Evolutionary conservation across 179 eudicot species (phyloP), one percentile per base, ranked within the genome.

Genomic region (Monotropa hypopitys): DNA sequence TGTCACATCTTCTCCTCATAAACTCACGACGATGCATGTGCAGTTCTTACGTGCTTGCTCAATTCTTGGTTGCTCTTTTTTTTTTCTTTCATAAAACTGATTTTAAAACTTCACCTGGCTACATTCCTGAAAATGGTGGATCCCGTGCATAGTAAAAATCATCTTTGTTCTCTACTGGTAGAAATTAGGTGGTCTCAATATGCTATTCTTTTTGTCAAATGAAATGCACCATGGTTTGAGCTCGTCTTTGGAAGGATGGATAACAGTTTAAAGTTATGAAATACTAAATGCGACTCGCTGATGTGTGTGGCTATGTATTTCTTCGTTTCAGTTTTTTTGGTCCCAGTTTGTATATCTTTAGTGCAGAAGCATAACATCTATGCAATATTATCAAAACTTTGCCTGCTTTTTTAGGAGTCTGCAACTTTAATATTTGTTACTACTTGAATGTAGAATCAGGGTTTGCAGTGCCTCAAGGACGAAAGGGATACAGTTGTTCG

Each of bases 401-500:
- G 21, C 49, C 30, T 9, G 33, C 16, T 26, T 26, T n/a, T 73
- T 73, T n/a, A 38, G 43, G 63, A 73, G 46, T 38, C 3, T 72
- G 61, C 47, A 43, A 72, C 18, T 32, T 42, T 57, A 50, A 76
- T 43, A 11, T 26, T 62, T 69, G 46, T 54, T 2, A 38, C 42
- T 79, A 5, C 62, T 45, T 54, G 51, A 28, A 16, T 73, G 50
- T 69, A 87, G 89, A 85, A 77, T 80, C 89, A 83, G 76, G 86
- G 57, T 54, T 62, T 93, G 80, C 88, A 89, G 80, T 84, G 81
- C 7, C 81, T 87, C 40, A 89, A 84, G 84, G 90, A 86, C 45
- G 97, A 91, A 63, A 88, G 91, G 78, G 94, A 93, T 84, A 86
- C 88, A 72, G 92, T 85, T 78, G 84, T 90, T 61, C 87, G 82